phyloP scores from a whole-genome alignment of 306 rosid species.

The Pyrus betulifolia region DNA sequence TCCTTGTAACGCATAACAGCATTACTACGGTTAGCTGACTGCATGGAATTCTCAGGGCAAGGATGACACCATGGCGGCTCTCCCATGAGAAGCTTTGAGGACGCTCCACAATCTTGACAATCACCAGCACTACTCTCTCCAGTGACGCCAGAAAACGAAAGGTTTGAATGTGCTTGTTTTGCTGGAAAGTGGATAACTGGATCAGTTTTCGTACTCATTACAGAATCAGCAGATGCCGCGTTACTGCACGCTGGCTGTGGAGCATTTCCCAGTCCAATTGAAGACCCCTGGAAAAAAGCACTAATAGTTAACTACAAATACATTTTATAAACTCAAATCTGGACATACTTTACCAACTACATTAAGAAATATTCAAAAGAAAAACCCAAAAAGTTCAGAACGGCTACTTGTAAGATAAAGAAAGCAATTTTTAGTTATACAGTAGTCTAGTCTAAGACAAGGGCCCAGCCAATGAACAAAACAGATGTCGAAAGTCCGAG shows the following conservation, averaged over 20 bases:
- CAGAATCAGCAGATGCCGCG: conserved; percentile 78
- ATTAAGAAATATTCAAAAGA: neutral
- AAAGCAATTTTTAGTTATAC: no score
- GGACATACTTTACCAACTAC: neutral
- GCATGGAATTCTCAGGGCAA: conserved; percentile 54
- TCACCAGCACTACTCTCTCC: conserved; percentile 64
- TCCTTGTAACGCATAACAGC: conserved; percentile 97
- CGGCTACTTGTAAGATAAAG: neutral
- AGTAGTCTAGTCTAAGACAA: no score
- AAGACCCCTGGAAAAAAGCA: conserved; percentile 43
- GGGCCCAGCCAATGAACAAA: neutral
- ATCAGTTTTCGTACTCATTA: conserved; percentile 71
- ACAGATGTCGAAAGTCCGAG: neutral
- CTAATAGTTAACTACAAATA: neutral
- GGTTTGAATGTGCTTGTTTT: conserved; percentile 56
- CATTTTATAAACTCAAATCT: neutral
- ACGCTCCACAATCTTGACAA: conserved; percentile 84
- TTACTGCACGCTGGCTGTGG: conserved; percentile 65
- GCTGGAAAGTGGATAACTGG: conserved; percentile 44
- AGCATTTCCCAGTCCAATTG: conserved; percentile 36
- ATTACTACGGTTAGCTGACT: conserved; percentile 68
- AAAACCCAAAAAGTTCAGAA: neutral
- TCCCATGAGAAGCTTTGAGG: conserved; percentile 73
- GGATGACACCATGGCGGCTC: conserved; percentile 95
- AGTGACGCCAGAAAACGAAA: conserved; percentile 65